A percentile compares a stretch with the other conserved stretches of the same genome.
phyloP scores from a whole-genome alignment of 1,284 basidiomycete species.

The Serendipita sp. region DNA sequence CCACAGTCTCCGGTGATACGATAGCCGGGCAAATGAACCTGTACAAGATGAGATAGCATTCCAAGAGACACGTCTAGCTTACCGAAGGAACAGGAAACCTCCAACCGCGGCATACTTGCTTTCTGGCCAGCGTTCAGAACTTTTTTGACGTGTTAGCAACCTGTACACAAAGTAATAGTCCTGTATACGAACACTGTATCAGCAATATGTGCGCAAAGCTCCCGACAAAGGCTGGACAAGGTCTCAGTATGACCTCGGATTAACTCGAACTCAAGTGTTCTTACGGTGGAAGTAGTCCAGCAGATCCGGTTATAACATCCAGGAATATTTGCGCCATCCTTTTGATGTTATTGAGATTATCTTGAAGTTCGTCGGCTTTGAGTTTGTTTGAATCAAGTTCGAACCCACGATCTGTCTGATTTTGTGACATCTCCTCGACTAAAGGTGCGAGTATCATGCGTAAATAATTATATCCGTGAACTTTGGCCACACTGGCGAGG shows the following conservation, averaged over 20 bases:
- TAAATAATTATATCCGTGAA: slow-evolving; percentile 81
- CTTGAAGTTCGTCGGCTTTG: slow-evolving; percentile 40
- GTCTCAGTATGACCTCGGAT: slow-evolving; percentile 10
- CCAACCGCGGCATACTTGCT: slow-evolving; percentile 77
- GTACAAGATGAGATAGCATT: not conserved
- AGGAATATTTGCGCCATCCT: slow-evolving; percentile 66
- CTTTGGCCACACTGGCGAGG: slow-evolving; percentile 68
- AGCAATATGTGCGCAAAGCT: slow-evolving; percentile 75
- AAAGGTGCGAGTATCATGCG: slow-evolving; percentile 64
- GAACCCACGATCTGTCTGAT: slow-evolving; percentile 62
- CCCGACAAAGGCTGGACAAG: slow-evolving; percentile 60
- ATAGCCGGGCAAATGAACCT: slow-evolving; percentile 57
- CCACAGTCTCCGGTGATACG: slow-evolving; percentile 71
- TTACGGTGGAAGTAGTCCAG: slow-evolving; percentile 60
- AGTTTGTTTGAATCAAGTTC: slow-evolving; percentile 61
- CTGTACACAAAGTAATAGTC: slow-evolving; percentile 6
- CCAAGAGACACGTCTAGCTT: not conserved
- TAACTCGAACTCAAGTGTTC: slow-evolving; percentile 19
- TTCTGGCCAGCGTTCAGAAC: slow-evolving; percentile 61
- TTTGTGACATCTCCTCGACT: slow-evolving; percentile 54
- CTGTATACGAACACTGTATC: slow-evolving; percentile 52
- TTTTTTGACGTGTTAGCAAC: slow-evolving; percentile 21
- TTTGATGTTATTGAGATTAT: slow-evolving; percentile 61
- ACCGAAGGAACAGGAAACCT: slow-evolving; percentile 48
- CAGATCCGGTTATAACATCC: slow-evolving; percentile 58